Base-by-base conservation (phyloP, 495 filamentous ascomycete genomes). In the Aspergillus steynii region DNA sequence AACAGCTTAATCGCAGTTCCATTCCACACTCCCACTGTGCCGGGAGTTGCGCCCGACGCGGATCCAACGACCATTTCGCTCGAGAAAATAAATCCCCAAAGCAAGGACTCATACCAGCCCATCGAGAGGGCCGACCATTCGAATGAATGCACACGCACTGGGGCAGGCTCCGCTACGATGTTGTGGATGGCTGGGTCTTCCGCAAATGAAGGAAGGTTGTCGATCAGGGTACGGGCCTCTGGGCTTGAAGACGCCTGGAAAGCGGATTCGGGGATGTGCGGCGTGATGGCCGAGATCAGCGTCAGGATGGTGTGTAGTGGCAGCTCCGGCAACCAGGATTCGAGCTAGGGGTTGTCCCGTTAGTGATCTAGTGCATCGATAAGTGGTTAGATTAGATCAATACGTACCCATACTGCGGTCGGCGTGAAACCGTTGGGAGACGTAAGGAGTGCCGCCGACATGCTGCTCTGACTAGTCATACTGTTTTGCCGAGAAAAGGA, bases 81-180 rank as follows among this genome's bases (percentile, higher is more conserved):
- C 31, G 88, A 84, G 75, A 97, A 99, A 63, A 97, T 86, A 74
- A 97, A 93, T n/a, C 91, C 87, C 95, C 95, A 99, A 6, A 99
- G 84, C 25, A 98, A 74, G 0, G 89, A 92, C 71, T 97, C 92
- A 67, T 99, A 99, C 95, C 95, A 99, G 52, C 96, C 95, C 45
- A 99, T 83, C 0, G 91, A 90, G 10, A 97, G 80, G 0, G 92
- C 87, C 2, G 93, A 94, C 95, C 95, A 99, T 75, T 96, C 91
- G 72, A 99, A 99, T 55, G 90, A 88, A 67, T 97, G 95, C 1
- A 93, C 87, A 37, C 90, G 85, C 51, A 89, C 78, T 0, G 90
- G 83, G 2, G 88, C 86, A 9, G 90, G 86, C 28, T 97, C 93
- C 0, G 73, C 68, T 47, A 80, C 69, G 58, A 96, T 86, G 34